Evolutionary conservation across 495 filamentous ascomycete genomes (phyloP), one percentile per base, ranked within the genome.

Genomic region (Chaetomium cochliodes): DNA sequence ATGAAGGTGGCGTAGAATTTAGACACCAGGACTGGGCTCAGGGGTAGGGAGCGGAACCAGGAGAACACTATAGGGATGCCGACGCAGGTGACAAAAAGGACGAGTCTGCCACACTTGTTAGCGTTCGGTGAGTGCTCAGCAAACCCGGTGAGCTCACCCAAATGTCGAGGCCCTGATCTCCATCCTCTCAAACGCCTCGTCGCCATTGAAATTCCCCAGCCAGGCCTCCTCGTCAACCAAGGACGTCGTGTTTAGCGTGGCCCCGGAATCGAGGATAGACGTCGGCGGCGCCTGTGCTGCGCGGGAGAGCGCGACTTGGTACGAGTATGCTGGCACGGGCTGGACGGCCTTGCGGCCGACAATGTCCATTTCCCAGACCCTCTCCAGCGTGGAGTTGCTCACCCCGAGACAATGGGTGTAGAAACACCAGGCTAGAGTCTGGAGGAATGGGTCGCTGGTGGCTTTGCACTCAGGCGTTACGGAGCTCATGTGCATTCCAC

Each of bases 371-470:
- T 49, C 46, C 46, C 46, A 49, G 18, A 49, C 46, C 8, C 18
- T 49, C 46, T 49, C 46, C n/a, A 49, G 46, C 5, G 46, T 49
- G 18, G 46, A 49, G 46, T 49, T 49, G n/a, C 20, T 49, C 18
- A 49, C 46, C 18, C 46, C 46, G 46, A 3, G 46, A 11, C 46
- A 49, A 5, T 49, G 46, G 3, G 46, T 22, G 18, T 49, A 9
- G 46, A 49, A 22, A 9, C 46, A 49, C 46, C 46, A 49, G 46
- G 46, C 46, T n/a, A 49, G 11, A n/a, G 46, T 49, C 46, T 49
- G 46, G 46, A 49, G 46, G 22, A 22, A 49, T 18, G 18, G 18
- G n/a, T 49, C 46, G n/a, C 18, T 49, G n/a, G 18, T 49, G 18
- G 46, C 46, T 9, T 20, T 49, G 18, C 46, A 49, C 46, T 49